Evolutionary conservation across 129 eudicot genomes (phyloP).

Genomic region (Saussurea involucrata): DNA sequence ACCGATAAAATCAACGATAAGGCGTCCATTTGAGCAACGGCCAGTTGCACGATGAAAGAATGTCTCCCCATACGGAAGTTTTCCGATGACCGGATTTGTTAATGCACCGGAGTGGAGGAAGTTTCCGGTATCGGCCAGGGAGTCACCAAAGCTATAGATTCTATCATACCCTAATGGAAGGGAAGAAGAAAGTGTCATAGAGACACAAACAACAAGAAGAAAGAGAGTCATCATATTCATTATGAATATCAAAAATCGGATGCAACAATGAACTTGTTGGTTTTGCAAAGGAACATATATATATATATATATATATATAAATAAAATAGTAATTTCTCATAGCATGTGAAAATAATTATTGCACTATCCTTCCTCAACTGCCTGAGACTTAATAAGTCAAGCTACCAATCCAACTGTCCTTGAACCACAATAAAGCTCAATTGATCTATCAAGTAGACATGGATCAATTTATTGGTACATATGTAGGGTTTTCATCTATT

Average conservation of each 20-base stretch:
- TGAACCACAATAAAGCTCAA: slow-evolving; percentile 2
- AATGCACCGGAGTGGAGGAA: slow-evolving; percentile 57
- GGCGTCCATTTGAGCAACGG: slow-evolving; percentile 86
- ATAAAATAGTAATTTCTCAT: not conserved
- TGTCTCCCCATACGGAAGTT: slow-evolving; percentile 63
- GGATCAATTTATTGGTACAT: no score
- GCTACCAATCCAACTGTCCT: slow-evolving; percentile 13
- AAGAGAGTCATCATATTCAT: slow-evolving; percentile 29
- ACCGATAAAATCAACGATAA: slow-evolving; percentile 69
- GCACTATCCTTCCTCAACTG: not conserved
- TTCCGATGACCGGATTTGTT: slow-evolving; percentile 58
- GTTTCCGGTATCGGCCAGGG: slow-evolving; percentile 80
- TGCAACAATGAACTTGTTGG: not conserved
- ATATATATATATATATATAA: not conserved
- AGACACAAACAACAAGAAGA: slow-evolving; percentile 21
- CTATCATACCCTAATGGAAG: slow-evolving; percentile 36
- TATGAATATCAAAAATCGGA: not conserved
- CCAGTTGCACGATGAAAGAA: slow-evolving; percentile 66
- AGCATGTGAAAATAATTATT: slow-evolving; percentile 20
- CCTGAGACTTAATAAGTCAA: not conserved
- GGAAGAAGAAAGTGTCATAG: slow-evolving; percentile 22
- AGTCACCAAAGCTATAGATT: slow-evolving; percentile 80
- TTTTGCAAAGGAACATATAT: not conserved
- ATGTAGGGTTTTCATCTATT: no score
- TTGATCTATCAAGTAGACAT: not conserved